Percentiles rank a stretch among this genome's conserved stretches.
Evolutionary conservation across 257 asterid genomes (phyloP).

Genomic region (Pogostemon cablin): DNA sequence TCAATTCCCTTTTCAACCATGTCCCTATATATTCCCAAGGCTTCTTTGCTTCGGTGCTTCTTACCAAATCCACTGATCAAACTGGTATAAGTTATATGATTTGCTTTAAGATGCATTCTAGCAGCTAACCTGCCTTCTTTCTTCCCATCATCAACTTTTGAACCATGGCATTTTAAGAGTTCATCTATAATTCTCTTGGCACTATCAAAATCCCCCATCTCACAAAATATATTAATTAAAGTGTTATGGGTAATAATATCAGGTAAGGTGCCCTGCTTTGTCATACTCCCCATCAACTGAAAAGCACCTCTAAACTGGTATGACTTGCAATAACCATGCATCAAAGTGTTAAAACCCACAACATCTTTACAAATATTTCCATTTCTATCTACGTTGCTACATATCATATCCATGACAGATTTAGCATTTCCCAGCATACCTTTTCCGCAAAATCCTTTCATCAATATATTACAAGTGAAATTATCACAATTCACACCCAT

Average conservation of each 20-base stretch:
- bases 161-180: constrained; percentile 38
- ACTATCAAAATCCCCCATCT: constrained; percentile 68
- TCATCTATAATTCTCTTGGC: constrained; percentile 65
- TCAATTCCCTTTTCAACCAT: constrained; percentile 61
- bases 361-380: constrained; percentile 47
- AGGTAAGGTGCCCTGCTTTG: constrained; percentile 50
- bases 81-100: constrained; percentile 57
- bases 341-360: constrained; percentile 71
- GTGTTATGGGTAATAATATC: constrained; percentile 77
- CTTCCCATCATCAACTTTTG: constrained; percentile 33
- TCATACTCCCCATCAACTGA: constrained; percentile 59
- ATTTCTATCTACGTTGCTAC: constrained; percentile 34
- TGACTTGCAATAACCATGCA: constrained; percentile 64
- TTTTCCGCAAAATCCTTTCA: constrained; percentile 80
- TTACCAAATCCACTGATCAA: constrained; percentile 53
- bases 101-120: constrained; percentile 39
- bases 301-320: constrained; percentile 53
- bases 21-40: constrained; percentile 53
- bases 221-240: constrained; percentile 68
- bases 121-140: constrained; percentile 29
- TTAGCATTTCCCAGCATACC: constrained; percentile 66
- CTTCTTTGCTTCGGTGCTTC: constrained; percentile 52
- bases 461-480: constrained; percentile 73
- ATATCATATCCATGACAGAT: constrained; percentile 58
- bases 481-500: constrained; percentile 50